These are phyloP conservation scores for Ceratocystis ficicola DNA, from an alignment of 2,329 filamentous ascomycete genomes.

Conservation along the genomic window DNA sequence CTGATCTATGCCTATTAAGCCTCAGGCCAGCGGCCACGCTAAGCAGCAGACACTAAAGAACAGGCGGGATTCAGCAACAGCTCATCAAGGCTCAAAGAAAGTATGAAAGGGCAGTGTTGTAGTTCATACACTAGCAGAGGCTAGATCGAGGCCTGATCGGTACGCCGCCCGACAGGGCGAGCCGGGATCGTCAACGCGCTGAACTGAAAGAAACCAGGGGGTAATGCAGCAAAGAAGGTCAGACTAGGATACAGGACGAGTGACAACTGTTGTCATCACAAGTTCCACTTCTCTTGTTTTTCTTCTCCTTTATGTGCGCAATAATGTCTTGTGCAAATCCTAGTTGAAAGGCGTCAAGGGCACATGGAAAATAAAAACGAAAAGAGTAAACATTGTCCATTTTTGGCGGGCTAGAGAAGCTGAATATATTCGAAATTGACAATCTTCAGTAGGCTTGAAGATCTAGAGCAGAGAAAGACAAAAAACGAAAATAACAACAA, in stretches of 20 bases:
- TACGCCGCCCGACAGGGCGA: background rate
- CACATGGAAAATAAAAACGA: background rate
- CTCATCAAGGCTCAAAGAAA: background rate
- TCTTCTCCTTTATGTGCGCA: too few species aligned
- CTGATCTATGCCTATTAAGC: background rate
- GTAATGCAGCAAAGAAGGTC: too few species aligned
- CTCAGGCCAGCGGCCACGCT: conserved; percentile 7
- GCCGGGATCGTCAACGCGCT: background rate
- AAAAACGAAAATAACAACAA: background rate
- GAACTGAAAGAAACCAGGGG: too few species aligned
- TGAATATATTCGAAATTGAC: background rate
- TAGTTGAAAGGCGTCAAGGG: background rate
- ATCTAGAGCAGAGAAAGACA: background rate
- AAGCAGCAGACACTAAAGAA: background rate
- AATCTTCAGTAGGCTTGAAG: background rate
- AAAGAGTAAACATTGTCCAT: background rate
- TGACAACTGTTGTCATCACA: too few species aligned
- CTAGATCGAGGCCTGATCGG: background rate
- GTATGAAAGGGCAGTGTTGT: too few species aligned
- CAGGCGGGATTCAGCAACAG: background rate
- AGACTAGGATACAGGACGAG: too few species aligned
- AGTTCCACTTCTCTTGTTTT: too few species aligned
- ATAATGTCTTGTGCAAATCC: background rate
- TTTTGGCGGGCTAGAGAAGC: background rate
- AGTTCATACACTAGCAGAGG: too few species aligned